Base-by-base conservation (phyloP, 2,329 filamentous ascomycete species). In the Apiospora aurea region DNA sequence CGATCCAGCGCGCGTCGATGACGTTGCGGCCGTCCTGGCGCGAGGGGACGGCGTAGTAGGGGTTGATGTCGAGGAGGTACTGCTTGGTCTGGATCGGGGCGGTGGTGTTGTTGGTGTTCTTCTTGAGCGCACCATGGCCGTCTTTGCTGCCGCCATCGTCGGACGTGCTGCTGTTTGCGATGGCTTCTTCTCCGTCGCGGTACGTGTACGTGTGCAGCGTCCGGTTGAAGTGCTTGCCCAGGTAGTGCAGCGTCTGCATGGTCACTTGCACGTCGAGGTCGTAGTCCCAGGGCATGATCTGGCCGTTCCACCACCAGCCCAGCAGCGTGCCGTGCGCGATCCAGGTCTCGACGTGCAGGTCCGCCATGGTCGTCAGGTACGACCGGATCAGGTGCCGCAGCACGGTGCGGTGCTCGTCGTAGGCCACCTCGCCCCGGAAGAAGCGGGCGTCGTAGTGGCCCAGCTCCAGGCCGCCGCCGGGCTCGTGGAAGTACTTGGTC, bases 281-380 rank as follows among this genome's bases (percentile, higher is more conserved):
- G 84, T 91, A 93, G 81, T 96, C 94, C 93, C 93, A 95, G 0
- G 93, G 93, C 83, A 95, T 90, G 79, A 94, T 90, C 82, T 90
- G 83, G 57, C 85, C 88, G 79, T 94, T 96, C 94, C 94, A 97
- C 93, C 93, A 96, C 94, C 94, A 97, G 16, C 94, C 94, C 29
- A 97, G 84, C 69, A 96, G 83, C 5, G 94, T 95, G 68, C 94
- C 94, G 81, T 97, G 94, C 51, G 94, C 94, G 72, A 97, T 90
- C 94, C 94, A 96, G 0, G 94, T 96, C 82, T 96, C 93, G 74
- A 94, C 82, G 8, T 89, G 88, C 70, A 91, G 85, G 24, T 88
- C 84, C 64, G 85, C 84, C 80, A 93, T 92, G 71, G 89, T 90
- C 66, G 86, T 85, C 64, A 96, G 87, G 82, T 96, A 96, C 69